Evolutionary conservation across 257 asterid species (phyloP).

Genomic region (Gentiana dahurica): DNA sequence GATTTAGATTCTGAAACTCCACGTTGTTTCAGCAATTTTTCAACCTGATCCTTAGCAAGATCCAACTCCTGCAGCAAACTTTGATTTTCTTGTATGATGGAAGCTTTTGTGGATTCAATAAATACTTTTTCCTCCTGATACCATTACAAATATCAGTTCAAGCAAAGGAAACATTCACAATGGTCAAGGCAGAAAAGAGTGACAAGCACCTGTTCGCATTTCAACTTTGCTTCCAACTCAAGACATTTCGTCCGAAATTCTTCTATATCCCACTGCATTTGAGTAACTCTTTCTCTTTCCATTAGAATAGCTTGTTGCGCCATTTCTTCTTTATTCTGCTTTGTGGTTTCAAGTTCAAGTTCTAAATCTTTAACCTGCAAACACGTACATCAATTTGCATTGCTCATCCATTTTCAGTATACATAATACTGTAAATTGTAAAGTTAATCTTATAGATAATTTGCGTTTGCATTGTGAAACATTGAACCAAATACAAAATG

Average conservation of each 20-base stretch:
- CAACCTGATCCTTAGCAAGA: slow-evolving; percentile 35
- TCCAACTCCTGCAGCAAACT: slow-evolving; percentile 36
- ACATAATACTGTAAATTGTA: too few species aligned
- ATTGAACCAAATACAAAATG: background rate
- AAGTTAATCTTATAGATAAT: too few species aligned
- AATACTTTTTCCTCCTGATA: slow-evolving; percentile 35
- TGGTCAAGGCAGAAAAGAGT: slow-evolving; percentile 4
- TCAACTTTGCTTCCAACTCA: slow-evolving; percentile 45
- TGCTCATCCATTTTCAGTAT: too few species aligned
- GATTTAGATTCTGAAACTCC: slow-evolving; percentile 41
- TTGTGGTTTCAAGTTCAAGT: slow-evolving; percentile 37
- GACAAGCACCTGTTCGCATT: slow-evolving; percentile 40
- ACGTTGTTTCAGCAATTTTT: slow-evolving; percentile 29
- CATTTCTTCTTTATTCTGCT: slow-evolving; percentile 42
- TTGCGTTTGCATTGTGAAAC: background rate
- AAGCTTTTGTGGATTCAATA: slow-evolving; percentile 24
- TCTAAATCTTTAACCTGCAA: slow-evolving; percentile 59
- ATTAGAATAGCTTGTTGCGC: slow-evolving; percentile 37
- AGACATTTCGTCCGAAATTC: slow-evolving; percentile 43
- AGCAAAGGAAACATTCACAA: slow-evolving; percentile 5
- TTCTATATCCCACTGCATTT: slow-evolving; percentile 66
- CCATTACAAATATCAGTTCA: slow-evolving; percentile 6
- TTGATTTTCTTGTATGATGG: slow-evolving; percentile 32
- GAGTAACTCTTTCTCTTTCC: slow-evolving; percentile 47
- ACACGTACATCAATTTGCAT: slow-evolving; percentile 1